These are phyloP conservation scores for Tetrahymena borealis DNA, from an alignment of 73 alveolate species.

Conservation along the genomic window DNA sequence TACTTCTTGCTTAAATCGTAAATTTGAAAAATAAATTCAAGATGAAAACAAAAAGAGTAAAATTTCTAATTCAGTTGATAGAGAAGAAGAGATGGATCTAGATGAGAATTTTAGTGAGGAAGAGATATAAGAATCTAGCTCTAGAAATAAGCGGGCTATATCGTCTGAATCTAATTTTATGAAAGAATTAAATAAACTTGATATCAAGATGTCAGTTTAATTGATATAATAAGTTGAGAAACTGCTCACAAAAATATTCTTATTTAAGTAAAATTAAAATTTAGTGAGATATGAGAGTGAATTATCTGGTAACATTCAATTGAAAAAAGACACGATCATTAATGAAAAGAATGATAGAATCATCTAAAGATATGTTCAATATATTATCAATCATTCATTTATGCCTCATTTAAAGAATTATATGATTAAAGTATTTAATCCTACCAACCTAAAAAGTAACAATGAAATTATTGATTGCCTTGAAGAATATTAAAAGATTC, in stretches of 20 bases:
- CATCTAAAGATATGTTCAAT: neutral
- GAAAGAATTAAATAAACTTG: neutral
- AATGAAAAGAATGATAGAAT: neutral
- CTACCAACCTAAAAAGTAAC: neutral
- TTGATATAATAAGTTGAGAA: neutral
- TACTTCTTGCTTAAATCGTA: neutral
- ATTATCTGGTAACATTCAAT: neutral
- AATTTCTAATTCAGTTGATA: neutral
- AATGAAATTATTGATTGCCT: neutral
- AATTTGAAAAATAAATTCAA: neutral
- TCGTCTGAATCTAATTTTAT: neutral
- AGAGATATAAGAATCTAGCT: neutral
- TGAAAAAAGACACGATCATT: neutral
- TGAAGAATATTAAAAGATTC: neutral
- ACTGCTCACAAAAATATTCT: neutral
- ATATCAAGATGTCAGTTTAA: neutral
- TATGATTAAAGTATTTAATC: neutral
- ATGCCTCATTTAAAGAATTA: neutral
- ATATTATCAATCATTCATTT: neutral
- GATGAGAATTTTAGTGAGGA: neutral
- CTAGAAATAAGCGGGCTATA: neutral
- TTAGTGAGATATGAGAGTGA: neutral
- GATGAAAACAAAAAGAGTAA: neutral
- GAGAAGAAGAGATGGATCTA: neutral
- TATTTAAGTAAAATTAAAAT: neutral